A percentile compares a stretch with the other conserved stretches of the same genome.
Conservation (phyloP, 202 grass and related monocot species). For the Digitaria exilis region DNA sequence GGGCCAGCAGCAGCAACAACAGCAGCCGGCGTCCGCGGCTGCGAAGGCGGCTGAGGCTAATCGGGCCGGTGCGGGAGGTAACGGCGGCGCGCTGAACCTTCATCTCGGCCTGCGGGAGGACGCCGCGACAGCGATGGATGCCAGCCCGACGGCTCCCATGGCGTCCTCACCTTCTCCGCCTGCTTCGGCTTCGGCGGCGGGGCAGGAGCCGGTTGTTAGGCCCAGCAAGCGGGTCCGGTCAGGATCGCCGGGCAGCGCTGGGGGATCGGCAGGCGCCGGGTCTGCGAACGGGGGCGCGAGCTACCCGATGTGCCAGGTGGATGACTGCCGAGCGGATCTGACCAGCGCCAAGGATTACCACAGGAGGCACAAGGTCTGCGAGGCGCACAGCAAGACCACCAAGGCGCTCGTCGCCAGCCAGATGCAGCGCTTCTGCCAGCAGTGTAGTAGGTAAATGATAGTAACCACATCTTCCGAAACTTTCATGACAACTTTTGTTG, state of each 20-base stretch:
- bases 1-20: slow-evolving; percentile 5
- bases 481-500: slow-evolving; percentile 14
- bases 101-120: slow-evolving; percentile 61
- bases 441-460: slow-evolving; percentile 95
- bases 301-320: slow-evolving; percentile 97
- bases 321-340: slow-evolving; percentile 89
- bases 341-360: slow-evolving; percentile 90
- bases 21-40: background rate
- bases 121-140: slow-evolving; percentile 34
- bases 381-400: slow-evolving; percentile 88
- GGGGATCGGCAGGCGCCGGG: slow-evolving; percentile 27
- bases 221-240: slow-evolving; percentile 83
- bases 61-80: slow-evolving; percentile 15
- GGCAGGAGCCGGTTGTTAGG: slow-evolving; percentile 48
- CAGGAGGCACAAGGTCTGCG: slow-evolving; percentile 91
- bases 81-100: slow-evolving; percentile 53
- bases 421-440: slow-evolving; percentile 98
- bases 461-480: slow-evolving; percentile 9
- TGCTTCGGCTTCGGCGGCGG: background rate
- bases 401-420: slow-evolving; percentile 83
- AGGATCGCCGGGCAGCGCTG: slow-evolving; percentile 66
- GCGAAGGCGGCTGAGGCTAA: slow-evolving; percentile 5
- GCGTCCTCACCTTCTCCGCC: slow-evolving; percentile 45
- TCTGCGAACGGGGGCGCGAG: slow-evolving; percentile 36
- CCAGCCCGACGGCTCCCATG: slow-evolving; percentile 27